Evolutionary conservation across 768 basidiomycete genomes (phyloP), one percentile per base, ranked within the genome.

Genomic region (Hericium rajendrae): DNA sequence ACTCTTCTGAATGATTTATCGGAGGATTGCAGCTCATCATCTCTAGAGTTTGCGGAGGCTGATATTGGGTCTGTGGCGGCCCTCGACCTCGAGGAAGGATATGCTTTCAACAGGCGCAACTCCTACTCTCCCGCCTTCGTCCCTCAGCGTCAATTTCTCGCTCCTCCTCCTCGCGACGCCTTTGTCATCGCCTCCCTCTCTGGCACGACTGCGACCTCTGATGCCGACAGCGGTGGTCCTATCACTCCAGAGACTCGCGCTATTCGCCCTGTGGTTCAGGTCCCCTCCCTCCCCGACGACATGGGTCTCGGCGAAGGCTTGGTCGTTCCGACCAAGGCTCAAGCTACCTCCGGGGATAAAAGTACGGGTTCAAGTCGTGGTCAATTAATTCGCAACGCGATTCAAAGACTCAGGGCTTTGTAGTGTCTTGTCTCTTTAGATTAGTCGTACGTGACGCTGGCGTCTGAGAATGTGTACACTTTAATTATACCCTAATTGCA

Each of bases 371-470:
- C 43, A 4, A n/a, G 38, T 28, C 53, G 22, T 37, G 13, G 22
- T 39, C 70, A 69, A 43, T 59, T 77, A 32, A 68, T 77, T 60
- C 74, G 73, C 50, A 66, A 68, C 51, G 74, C 74, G 4, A 66
- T 76, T 52, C 71, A 69, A 52, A 73, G 70, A 32, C 58, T 76
- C 53, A 73, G 70, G 61, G 70, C 67, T 28, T 59, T 74, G 46
- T 72, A 71, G 37, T 8, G 4, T 32, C 32, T 8, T 32, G 6
- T 32, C 9, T 32, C 8, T 32, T 10, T 8, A 10, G 32, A 1
- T 32, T 32, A 10, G 1, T 32, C 6, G 32, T 32, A 32, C 32
- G 9, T 63, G 64, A 40, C 67, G 61, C 43, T n/a, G 43, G 43
- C 43, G 22, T 46, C 43, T 46, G 6, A 22, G 5, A 16, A 46